These are phyloP conservation scores for Sporothrix curviconia DNA, from an alignment of 2,329 filamentous ascomycete genomes.

Conservation along the genomic window DNA sequence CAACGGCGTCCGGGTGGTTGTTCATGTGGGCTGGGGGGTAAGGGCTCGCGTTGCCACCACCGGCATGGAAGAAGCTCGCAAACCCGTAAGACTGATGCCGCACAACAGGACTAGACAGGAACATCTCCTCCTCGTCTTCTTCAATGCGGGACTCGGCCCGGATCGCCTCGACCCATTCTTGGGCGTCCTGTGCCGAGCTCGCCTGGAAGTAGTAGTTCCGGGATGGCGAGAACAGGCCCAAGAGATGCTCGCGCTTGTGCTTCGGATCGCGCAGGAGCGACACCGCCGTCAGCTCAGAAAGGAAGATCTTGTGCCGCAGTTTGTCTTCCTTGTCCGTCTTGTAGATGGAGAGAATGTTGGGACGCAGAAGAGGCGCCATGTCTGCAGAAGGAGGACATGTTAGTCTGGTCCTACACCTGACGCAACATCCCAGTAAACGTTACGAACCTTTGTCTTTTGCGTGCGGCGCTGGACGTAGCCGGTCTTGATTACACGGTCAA, in stretches of 20 bases:
- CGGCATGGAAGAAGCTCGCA: constrained; percentile 11
- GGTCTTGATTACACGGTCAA: constrained; percentile 86
- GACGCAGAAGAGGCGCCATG: constrained; percentile 90
- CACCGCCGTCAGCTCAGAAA: constrained; percentile 86
- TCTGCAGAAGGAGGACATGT: constrained; percentile 38
- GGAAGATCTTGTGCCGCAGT: constrained; percentile 77
- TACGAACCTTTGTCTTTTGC: constrained; percentile 78
- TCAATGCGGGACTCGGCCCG: constrained; percentile 75
- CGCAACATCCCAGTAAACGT: not conserved
- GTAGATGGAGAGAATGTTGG: constrained; percentile 86
- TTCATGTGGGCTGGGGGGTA: constrained; percentile 3
- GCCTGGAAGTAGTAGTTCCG: constrained; percentile 90
- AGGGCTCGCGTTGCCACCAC: constrained; percentile 12
- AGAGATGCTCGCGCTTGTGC: constrained; percentile 77
- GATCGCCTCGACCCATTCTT: constrained; percentile 81
- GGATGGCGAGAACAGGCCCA: constrained; percentile 85
- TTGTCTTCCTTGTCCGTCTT: constrained; percentile 86
- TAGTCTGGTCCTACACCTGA: not conserved
- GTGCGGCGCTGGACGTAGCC: constrained; percentile 83
- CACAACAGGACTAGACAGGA: constrained; percentile 59
- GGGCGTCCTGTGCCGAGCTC: constrained; percentile 62
- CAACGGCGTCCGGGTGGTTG: constrained; percentile 16
- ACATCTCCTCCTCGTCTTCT: constrained; percentile 79
- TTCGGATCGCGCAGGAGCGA: constrained; percentile 84
- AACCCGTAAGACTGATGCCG: constrained; percentile 39